phyloP scores from a whole-genome alignment of 2,329 filamentous ascomycete genomes.

The Alternaria infectoria region DNA sequence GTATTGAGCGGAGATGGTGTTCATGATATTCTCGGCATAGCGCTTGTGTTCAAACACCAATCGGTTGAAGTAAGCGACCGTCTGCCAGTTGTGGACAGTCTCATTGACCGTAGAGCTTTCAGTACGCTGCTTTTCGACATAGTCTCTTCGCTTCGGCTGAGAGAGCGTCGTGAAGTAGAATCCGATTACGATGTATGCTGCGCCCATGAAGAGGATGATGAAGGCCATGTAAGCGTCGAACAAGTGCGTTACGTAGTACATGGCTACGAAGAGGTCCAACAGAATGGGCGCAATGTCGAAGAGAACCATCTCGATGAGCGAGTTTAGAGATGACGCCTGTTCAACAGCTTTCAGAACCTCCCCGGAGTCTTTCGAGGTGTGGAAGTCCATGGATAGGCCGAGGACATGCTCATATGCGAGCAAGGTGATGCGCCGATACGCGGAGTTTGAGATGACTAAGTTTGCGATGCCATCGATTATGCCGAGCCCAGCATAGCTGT shows the following conservation, averaged over 20 bases:
- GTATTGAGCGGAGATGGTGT: slow-evolving; percentile 45
- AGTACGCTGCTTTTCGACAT: slow-evolving; percentile 54
- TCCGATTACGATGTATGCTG: slow-evolving; percentile 60
- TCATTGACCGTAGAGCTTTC: slow-evolving; percentile 64
- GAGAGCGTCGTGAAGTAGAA: slow-evolving; percentile 52
- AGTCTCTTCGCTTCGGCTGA: slow-evolving; percentile 49
- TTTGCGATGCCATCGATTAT: slow-evolving; percentile 60
- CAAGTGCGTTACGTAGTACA: slow-evolving; percentile 65
- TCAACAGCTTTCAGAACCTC: slow-evolving; percentile 70
- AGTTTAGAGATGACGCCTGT: slow-evolving; percentile 66
- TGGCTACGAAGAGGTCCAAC: slow-evolving; percentile 66
- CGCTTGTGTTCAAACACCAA: slow-evolving; percentile 59
- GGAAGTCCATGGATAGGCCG: slow-evolving; percentile 73
- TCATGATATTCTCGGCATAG: slow-evolving; percentile 53
- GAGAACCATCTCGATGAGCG: slow-evolving; percentile 64
- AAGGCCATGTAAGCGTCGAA: slow-evolving; percentile 63
- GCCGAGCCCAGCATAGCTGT: slow-evolving; percentile 59
- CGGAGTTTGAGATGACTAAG: slow-evolving; percentile 63
- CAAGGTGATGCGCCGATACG: slow-evolving; percentile 64
- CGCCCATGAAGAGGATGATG: slow-evolving; percentile 46
- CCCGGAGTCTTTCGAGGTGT: slow-evolving; percentile 68
- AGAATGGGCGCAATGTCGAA: slow-evolving; percentile 68
- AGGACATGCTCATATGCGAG: slow-evolving; percentile 72
- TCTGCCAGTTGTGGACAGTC: slow-evolving; percentile 66
- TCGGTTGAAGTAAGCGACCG: slow-evolving; percentile 66